These are phyloP conservation scores for Hymenoscyphus infarciens DNA, from an alignment of 2,329 filamentous ascomycete species.

Conservation along the genomic window DNA sequence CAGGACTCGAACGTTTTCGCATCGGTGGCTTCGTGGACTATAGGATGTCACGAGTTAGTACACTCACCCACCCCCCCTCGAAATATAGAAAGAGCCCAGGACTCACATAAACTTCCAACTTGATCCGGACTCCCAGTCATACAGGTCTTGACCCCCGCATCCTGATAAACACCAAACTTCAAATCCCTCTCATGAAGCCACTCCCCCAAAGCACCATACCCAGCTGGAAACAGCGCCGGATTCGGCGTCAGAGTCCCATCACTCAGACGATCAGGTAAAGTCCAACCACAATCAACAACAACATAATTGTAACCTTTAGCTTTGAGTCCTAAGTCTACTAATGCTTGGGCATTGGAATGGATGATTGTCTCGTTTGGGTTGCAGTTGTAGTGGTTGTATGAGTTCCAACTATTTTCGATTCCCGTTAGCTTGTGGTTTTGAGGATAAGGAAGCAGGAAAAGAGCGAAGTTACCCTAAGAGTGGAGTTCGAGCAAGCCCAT, in stretches of 20 bases:
- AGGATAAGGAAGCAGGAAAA: neutral
- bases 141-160: constrained; percentile 34
- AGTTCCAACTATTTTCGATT: constrained; percentile 40
- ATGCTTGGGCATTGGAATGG: constrained; percentile 43
- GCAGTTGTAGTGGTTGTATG: constrained; percentile 49
- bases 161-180: constrained; percentile 44
- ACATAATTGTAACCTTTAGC: constrained; percentile 47
- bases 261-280: constrained; percentile 27
- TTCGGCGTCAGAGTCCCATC: constrained; percentile 43
- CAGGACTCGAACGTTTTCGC: constrained; percentile 30
- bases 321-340: constrained; percentile 44
- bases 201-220: constrained; percentile 42
- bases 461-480: neutral
- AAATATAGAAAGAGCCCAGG: neutral
- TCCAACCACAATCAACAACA: constrained; percentile 51
- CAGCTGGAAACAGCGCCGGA: constrained; percentile 40
- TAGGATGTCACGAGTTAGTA: neutral
- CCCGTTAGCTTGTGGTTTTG: too few species aligned
- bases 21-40: constrained; percentile 25
- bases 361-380: constrained; percentile 44
- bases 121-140: constrained; percentile 31
- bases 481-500: neutral
- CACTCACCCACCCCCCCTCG: constrained; percentile 7
- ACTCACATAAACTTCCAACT: constrained; percentile 25
- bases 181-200: constrained; percentile 40